These are phyloP conservation scores for Ploettnerulaceae sp. DNA, from an alignment of 2,329 filamentous ascomycete species.

Conservation along the genomic window DNA sequence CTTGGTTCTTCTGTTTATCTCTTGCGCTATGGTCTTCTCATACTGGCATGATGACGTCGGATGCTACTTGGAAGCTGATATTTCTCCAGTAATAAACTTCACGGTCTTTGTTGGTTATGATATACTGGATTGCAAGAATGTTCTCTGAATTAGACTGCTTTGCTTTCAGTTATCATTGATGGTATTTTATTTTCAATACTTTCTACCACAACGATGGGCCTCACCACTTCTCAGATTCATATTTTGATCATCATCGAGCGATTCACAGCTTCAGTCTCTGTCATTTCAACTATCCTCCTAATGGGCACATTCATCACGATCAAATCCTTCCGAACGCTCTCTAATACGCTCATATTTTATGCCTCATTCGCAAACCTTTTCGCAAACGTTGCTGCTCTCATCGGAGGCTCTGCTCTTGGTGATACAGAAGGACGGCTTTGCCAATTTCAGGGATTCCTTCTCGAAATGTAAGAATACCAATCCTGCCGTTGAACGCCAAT, in stretches of 20 bases:
- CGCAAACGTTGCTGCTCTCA: conserved; percentile 52
- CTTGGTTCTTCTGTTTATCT: too few relatives aligned
- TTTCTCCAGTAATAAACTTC: too few relatives aligned
- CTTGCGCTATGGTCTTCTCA: too few relatives aligned
- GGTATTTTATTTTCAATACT: background rate
- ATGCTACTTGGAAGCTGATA: too few relatives aligned
- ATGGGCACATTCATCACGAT: conserved; percentile 66
- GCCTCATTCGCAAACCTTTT: conserved; percentile 57
- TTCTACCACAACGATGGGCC: background rate
- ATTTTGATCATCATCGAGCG: conserved; percentile 62
- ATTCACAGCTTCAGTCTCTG: conserved; percentile 63
- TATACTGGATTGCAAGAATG: too few relatives aligned
- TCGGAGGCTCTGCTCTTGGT: conserved; percentile 43
- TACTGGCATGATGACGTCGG: too few relatives aligned
- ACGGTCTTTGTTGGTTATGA: too few relatives aligned
- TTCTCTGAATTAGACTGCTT: too few relatives aligned
- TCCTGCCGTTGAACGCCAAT: background rate
- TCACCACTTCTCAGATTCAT: conserved; percentile 37
- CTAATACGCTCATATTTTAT: conserved; percentile 63
- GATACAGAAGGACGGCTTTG: conserved; percentile 38
- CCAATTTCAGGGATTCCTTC: conserved; percentile 73
- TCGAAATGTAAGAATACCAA: conserved; percentile 62
- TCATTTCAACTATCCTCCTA: conserved; percentile 66
- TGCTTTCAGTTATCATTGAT: background rate
- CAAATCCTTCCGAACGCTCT: conserved; percentile 69